A percentile compares a stretch with the other conserved stretches of the same genome.
Conservation (phyloP, 495 filamentous ascomycete genomes). For the Saxispiralis lemnorum region DNA sequence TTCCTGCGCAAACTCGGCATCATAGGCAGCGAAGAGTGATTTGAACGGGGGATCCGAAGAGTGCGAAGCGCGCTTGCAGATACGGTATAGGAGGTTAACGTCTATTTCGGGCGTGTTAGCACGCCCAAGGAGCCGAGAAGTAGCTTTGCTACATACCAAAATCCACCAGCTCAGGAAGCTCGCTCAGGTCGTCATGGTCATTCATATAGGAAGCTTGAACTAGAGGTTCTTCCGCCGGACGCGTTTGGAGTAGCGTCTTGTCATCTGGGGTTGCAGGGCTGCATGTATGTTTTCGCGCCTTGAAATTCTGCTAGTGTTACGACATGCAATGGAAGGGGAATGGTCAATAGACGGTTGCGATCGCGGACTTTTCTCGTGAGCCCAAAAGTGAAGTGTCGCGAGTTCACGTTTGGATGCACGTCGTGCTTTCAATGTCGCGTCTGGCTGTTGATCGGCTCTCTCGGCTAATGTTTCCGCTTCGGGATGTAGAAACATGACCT, state of each 20-base stretch:
- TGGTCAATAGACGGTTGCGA: too few relatives aligned
- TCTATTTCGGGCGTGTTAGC: slow-evolving; percentile 30
- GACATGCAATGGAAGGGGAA: neutral
- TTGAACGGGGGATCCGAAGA: slow-evolving; percentile 53
- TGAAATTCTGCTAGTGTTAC: neutral
- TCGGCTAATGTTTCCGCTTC: too few relatives aligned
- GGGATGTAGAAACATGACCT: too few relatives aligned
- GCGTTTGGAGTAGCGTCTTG: slow-evolving; percentile 15
- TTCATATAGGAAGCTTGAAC: slow-evolving; percentile 7
- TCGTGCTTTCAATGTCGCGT: too few relatives aligned
- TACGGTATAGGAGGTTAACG: slow-evolving; percentile 58
- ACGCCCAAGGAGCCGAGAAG: neutral
- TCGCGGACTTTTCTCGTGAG: too few relatives aligned
- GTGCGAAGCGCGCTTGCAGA: slow-evolving; percentile 52
- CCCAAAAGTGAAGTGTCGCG: too few relatives aligned
- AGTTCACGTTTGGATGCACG: too few relatives aligned
- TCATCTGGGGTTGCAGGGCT: slow-evolving; percentile 11
- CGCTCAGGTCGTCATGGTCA: slow-evolving; percentile 22
- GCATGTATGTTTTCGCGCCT: slow-evolving; percentile 3
- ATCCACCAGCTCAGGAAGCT: slow-evolving; percentile 37
- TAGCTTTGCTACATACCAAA: slow-evolving; percentile 34
- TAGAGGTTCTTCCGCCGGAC: slow-evolving; percentile 10
- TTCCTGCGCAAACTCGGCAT: slow-evolving; percentile 48
- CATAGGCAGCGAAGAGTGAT: slow-evolving; percentile 66
- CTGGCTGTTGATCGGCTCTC: too few relatives aligned